Evolutionary conservation across 768 basidiomycete genomes (phyloP), one percentile per base, ranked within the genome.

Genomic region (Boletellus sp.): DNA sequence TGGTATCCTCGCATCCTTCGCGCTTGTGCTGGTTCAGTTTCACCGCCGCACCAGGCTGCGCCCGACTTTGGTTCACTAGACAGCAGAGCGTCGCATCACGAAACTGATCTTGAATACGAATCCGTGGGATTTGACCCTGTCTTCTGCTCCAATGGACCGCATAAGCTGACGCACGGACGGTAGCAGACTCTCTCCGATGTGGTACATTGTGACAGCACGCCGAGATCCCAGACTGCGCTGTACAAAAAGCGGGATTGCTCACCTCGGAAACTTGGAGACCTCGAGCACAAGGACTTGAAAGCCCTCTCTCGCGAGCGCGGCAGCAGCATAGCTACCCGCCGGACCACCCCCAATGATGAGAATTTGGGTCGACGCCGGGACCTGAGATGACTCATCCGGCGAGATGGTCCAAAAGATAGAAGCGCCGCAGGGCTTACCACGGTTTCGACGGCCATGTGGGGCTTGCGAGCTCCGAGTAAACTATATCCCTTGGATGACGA

Each of bases 1-100:
- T 1, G 35, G 20, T 36, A 13, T 1, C n/a, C 47, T 84, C 83
- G 17, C 35, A 85, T 31, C 42, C 42, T 39, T 45, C 49, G 9
- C 49, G 49, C 23, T 41, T 48, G 39, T 41, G 23, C 23, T 48
- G 47, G 32, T 48, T 42, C 11, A 41, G 32, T 32, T 48, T 48
- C 37, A 48, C 32, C 16, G 39, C 47, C 15, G 47, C 47, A 7
- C 39, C 47, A 16, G 32, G 47, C 47, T 48, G 39, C 8, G 10
- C 13, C 1, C 11, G 20, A 32, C 5, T 7, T 39, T 19, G 23
- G 12, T 3, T 35, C 35, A 32, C 23, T 35, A 11, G 9, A 34
- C 23, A 9, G 11, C 22, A 22, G 15, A 17, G 24, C n/a, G 11
- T 4, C 1, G n/a, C 23, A 24, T 45, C 22, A 45, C 15, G 1